phyloP scores from a whole-genome alignment of 176 grass and related monocot genomes.

The Cenchrus fungigraminus region DNA sequence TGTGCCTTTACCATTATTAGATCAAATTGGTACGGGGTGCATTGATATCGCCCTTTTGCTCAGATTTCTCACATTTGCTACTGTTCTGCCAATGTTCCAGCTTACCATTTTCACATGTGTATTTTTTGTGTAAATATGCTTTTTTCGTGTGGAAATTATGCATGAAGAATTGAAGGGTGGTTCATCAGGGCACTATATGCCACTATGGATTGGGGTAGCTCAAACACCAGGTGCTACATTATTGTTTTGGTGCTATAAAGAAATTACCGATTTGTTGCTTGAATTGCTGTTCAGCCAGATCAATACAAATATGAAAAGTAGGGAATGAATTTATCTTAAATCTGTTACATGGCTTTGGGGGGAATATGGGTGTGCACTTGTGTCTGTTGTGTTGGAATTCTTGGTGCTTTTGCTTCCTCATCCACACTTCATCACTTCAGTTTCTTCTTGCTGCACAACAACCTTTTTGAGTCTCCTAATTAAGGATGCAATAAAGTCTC shows the following conservation, averaged over 20 bases:
- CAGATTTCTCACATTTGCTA: neutral
- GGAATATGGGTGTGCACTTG: neutral
- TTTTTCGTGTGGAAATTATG: neutral
- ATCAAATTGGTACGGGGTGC: neutral
- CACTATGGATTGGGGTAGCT: neutral
- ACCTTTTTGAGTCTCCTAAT: neutral
- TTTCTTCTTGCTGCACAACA: neutral
- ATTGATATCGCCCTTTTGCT: neutral
- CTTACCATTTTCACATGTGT: neutral
- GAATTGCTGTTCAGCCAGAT: neutral
- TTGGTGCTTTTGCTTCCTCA: slow-evolving; percentile 11
- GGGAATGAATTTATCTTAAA: neutral
- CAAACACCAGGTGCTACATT: neutral
- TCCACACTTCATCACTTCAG: neutral
- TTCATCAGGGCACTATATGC: neutral
- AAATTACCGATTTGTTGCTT: slow-evolving; percentile 16
- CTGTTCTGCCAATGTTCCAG: slow-evolving; percentile 6
- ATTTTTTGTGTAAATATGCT: neutral
- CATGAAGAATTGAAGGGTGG: neutral
- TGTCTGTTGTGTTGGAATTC: slow-evolving; percentile 8
- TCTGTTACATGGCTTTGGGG: neutral
- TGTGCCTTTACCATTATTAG: neutral
- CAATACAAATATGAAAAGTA: neutral
- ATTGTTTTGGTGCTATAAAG: neutral
- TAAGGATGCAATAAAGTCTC: neutral